Base-by-base conservation (phyloP, 345 rosid genomes). In the Luvunga scandens region DNA sequence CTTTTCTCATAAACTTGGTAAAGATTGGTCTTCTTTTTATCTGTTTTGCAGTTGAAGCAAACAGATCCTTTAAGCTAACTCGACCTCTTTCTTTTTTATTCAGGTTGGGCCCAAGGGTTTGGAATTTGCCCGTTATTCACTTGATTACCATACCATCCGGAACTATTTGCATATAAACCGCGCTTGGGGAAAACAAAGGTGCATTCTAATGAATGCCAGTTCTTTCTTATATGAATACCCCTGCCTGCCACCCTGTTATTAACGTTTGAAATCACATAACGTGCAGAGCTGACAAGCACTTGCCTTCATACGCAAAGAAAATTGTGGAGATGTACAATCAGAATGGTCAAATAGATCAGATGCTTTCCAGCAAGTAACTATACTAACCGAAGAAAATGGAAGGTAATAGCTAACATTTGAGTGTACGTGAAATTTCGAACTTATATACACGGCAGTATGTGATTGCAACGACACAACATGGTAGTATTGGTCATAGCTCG, bases 101-200 rank as follows among this genome's bases (percentile, higher is more conserved):
- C 87, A 93, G 99, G 85, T 95, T 86, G 94, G 98, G 28, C 99
- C 99, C 2, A 95, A 92, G 83, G 99, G 99, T 76, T 84, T 95
- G 77, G 99, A 95, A 86, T 95, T 93, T 81, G 99, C 99, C 19
- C 93, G 97, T 60, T 95, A 93, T 86, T 95, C 96, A 28, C 92
- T 93, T 12, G 98, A 95, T 82, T 95, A 95, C 86, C 99, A 93
- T 86, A 95, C 99, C 5, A 93, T 95, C 81, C 87, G 99, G 85
- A 95, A 95, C 87, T 93, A 88, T 80, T 80, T 95, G 87, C 78
- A 95, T 48, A 86, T 88, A 2, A 89, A 88, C 77, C 98, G 99
- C 2, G 66, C 85, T 72, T 92, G 99, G 98, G 98, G 97, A 79
- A 89, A 89, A 80, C 81, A 90, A 82, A 91, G 99, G 99, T 95